These are phyloP conservation scores for Emericellopsis cladophorae DNA, from an alignment of 2,329 filamentous ascomycete species.

Conservation along the genomic window DNA sequence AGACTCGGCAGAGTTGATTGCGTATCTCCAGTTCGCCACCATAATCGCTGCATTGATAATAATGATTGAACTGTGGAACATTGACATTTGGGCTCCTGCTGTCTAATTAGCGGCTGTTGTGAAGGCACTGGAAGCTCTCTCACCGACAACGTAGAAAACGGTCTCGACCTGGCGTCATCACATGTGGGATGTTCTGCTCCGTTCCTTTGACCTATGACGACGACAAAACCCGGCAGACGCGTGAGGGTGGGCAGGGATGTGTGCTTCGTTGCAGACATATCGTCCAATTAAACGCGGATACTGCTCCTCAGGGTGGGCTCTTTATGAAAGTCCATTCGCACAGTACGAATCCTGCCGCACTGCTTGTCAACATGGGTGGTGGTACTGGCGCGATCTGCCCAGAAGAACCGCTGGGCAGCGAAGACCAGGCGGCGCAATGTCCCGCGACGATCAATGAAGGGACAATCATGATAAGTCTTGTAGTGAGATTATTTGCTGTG, in stretches of 20 bases:
- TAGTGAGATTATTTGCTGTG: too few species aligned
- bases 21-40: too few species aligned
- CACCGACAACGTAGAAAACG: constrained; percentile 1
- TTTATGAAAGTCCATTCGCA: not conserved
- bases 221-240: not conserved
- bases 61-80: too few species aligned
- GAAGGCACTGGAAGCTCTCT: too few species aligned
- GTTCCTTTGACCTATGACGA: constrained; percentile 4
- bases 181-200: constrained; percentile 1
- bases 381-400: not conserved
- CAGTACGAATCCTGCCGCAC: not conserved
- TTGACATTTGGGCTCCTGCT: too few species aligned
- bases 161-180: constrained; percentile 4
- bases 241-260: constrained; percentile 1
- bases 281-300: not conserved
- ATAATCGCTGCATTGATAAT: too few species aligned
- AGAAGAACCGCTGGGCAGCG: too few species aligned
- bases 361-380: not conserved
- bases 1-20: not conserved
- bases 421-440: too few species aligned
- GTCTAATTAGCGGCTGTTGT: too few species aligned
- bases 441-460: too few species aligned
- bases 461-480: too few species aligned
- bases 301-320: not conserved
- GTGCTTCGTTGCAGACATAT: not conserved